Percentiles rank a stretch among this genome's conserved stretches.
Evolutionary conservation across 805 yeast species (phyloP).

Genomic region (Vanderwaltozyma yarrowii): DNA sequence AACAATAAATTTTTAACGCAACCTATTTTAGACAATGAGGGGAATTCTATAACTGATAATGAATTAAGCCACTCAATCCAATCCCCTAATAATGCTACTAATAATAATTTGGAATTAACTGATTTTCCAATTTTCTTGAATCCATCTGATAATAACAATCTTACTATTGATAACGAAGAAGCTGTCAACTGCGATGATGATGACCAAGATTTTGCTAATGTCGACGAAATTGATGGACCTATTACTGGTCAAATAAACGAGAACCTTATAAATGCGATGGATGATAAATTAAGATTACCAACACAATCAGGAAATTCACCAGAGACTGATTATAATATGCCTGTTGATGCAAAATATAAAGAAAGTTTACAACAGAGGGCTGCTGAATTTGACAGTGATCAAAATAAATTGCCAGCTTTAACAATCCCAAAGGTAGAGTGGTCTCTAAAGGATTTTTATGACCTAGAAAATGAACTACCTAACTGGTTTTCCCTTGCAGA

Average conservation of each 20-base stretch:
- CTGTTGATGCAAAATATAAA: conserved; percentile 30
- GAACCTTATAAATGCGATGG: neutral
- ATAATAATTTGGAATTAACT: too few relatives aligned
- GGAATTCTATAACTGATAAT: too few relatives aligned
- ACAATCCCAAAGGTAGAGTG: conserved; percentile 38
- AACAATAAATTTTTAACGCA: neutral
- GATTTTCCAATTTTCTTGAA: too few relatives aligned
- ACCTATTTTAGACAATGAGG: too few relatives aligned
- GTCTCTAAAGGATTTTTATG: conserved; percentile 30
- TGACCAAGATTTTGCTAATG: conserved; percentile 21
- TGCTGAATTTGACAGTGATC: conserved; percentile 17
- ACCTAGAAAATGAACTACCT: conserved; percentile 33
- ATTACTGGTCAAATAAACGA: conserved; percentile 10
- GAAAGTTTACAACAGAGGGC: conserved; percentile 29
- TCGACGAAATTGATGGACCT: conserved; percentile 29
- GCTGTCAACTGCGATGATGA: conserved; percentile 6
- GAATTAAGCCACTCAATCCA: too few relatives aligned
- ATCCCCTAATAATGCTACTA: too few relatives aligned
- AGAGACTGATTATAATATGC: conserved; percentile 24
- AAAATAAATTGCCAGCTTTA: conserved; percentile 4
- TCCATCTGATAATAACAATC: neutral
- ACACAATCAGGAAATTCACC: neutral
- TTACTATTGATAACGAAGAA: conserved; percentile 1
- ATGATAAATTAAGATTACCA: neutral
- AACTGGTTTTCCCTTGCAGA: conserved; percentile 38